Conservation (phyloP, 1,139 yeast species). For the Yamadazyma kanchanaburiensis region DNA sequence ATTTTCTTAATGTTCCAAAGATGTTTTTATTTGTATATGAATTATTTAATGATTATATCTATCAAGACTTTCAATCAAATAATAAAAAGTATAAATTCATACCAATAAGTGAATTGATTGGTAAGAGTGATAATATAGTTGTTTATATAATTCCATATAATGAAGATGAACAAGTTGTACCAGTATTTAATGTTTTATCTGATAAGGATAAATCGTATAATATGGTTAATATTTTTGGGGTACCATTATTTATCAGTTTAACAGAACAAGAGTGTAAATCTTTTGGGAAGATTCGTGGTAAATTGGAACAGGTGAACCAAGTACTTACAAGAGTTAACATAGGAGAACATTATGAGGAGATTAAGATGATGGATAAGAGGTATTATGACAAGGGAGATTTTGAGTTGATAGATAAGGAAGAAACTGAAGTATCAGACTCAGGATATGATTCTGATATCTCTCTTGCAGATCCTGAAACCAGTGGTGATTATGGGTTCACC, state of each 20-base stretch:
- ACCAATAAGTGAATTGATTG: conserved; percentile 69
- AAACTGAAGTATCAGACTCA: conserved; percentile 11
- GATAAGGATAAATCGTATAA: conserved; percentile 40
- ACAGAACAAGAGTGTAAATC: conserved; percentile 44
- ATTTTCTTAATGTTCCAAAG: conserved; percentile 43
- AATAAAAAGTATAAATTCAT: conserved; percentile 57
- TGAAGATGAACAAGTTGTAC: conserved; percentile 53
- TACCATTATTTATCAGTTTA: conserved; percentile 71
- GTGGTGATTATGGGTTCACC: conserved; percentile 50
- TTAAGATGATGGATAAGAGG: conserved; percentile 17
- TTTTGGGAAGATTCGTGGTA: conserved; percentile 53
- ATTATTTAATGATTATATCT: conserved; percentile 65
- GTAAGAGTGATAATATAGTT: conserved; percentile 59
- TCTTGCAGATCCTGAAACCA: conserved; percentile 48
- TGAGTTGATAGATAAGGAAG: conserved; percentile 9
- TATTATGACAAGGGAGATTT: conserved; percentile 34
- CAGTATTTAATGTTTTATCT: conserved; percentile 58
- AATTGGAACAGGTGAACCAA: conserved; percentile 43
- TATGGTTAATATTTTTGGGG: conserved; percentile 49
- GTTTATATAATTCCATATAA: conserved; percentile 64
- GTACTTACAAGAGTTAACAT: conserved; percentile 24
- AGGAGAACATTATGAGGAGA: conserved; percentile 19
- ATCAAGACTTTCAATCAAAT: conserved; percentile 63
- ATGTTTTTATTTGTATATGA: conserved; percentile 61
- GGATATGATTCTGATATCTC: conserved; percentile 49